Percentiles rank a stretch among this genome's conserved stretches.
Conservation (phyloP, 306 rosid genomes). For the Casuarina cunninghamiana region DNA sequence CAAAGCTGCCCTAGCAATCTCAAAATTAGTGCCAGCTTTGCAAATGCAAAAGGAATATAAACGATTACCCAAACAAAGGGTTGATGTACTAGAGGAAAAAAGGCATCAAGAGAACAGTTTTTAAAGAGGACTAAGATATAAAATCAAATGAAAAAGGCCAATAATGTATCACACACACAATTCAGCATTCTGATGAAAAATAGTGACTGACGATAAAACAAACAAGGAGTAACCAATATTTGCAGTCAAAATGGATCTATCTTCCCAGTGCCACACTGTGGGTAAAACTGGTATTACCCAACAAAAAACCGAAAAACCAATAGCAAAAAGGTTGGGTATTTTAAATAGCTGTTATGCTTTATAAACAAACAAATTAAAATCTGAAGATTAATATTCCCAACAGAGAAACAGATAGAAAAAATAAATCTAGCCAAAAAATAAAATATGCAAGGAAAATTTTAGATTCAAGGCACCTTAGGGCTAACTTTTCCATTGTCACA, state of each 20-base stretch:
- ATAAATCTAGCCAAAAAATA: not conserved
- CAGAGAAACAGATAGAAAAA: not conserved
- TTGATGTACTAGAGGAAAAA: not conserved
- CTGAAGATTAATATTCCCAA: not conserved
- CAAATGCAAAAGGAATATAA: not conserved
- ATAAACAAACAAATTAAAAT: not conserved
- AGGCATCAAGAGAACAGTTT: not conserved
- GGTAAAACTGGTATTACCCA: not conserved
- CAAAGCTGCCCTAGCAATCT: not conserved
- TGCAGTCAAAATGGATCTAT: not conserved
- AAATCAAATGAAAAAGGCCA: not conserved
- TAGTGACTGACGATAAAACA: not conserved
- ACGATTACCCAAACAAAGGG: not conserved
- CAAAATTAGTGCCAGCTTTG: not conserved
- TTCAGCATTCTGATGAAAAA: not conserved
- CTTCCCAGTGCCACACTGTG: not conserved
- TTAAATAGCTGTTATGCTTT: not conserved
- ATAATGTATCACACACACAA: not conserved
- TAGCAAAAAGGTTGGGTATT: not conserved
- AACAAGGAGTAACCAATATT: not conserved
- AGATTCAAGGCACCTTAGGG: conserved; percentile 59
- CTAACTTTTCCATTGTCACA: conserved; percentile 79
- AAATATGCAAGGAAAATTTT: conserved; percentile 6
- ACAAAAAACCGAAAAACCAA: not conserved
- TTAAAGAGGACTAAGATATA: not conserved